Conservation (phyloP, 495 filamentous ascomycete genomes). For the Terfezia claveryi region DNA sequence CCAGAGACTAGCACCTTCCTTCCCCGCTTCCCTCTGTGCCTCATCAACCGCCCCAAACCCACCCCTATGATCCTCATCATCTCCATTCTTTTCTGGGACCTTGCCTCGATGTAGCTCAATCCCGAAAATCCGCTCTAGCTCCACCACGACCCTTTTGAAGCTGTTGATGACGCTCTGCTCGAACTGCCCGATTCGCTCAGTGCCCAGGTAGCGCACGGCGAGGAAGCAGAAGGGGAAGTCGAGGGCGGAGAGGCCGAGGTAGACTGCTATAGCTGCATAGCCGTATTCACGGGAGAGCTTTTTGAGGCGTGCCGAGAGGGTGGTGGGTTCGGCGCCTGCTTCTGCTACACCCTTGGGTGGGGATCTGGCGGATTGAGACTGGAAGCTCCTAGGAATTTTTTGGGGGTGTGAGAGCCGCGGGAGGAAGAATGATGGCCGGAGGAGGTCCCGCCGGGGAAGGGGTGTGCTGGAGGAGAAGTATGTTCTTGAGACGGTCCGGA, state of each 20-base stretch:
- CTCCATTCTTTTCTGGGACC: constrained; percentile 7
- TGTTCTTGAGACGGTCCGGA: too few relatives aligned
- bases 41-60: constrained; percentile 27
- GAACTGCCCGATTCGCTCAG: constrained; percentile 51
- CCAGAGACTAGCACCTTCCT: constrained; percentile 36
- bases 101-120: constrained; percentile 17
- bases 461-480: too few relatives aligned
- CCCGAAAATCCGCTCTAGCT: constrained; percentile 29
- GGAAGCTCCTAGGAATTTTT: too few relatives aligned
- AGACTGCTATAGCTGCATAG: constrained; percentile 82
- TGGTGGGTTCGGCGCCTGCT: too few relatives aligned
- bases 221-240: constrained; percentile 94
- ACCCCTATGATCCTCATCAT: constrained; percentile 23
- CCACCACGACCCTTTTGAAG: constrained; percentile 19
- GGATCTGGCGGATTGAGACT: too few relatives aligned
- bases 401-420: too few relatives aligned
- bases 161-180: constrained; percentile 18
- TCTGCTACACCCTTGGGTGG: too few relatives aligned
- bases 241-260: constrained; percentile 55
- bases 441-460: too few relatives aligned
- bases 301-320: constrained; percentile 25
- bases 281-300: constrained; percentile 87
- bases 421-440: too few relatives aligned
- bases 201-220: constrained; percentile 58
- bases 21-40: constrained; percentile 1